Evolutionary conservation across 768 basidiomycete species (phyloP), one percentile per base, ranked within the genome.

Genomic region (Astraeus odoratus): DNA sequence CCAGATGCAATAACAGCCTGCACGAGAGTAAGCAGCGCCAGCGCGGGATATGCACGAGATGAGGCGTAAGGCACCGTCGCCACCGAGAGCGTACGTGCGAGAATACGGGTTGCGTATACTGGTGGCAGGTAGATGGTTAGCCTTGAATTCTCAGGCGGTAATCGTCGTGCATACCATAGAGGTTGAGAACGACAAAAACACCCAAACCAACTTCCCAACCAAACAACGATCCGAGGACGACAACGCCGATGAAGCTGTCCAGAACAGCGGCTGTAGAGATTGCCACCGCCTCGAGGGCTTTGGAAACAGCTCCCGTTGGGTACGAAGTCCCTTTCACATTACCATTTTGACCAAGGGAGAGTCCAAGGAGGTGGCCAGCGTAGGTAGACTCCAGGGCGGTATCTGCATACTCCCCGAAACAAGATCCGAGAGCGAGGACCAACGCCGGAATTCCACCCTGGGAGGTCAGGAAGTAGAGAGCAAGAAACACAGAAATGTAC

Each of bases 401-500:
- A 58, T 94, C 89, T 0, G 86, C 88, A 60, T 81, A 87, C 64
- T 91, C 89, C 77, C 91, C 86, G 34, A 98, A 85, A 1, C 91
- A 88, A 2, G 83, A 76, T 86, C 90, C 94, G 3, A 91, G 70
- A 24, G 75, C 74, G 60, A 81, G 77, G 36, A 77, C 77, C 38
- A 90, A 64, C 26, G 83, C 86, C 19, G 75, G 65, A 19, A 95
- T 65, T 20, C 91, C 91, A 19, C 86, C 86, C 43, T 75, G 77
- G 22, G 86, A 81, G 63, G 87, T 78, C 24, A 92, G 62, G 63
- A 88, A 86, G 18, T 83, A 76, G 42, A 94, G 57, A 19, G 66
- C 69, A 24, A 82, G 78, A 53, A 91, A 95, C 7, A 69, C 65
- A 24, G 83, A 69, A 4, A 95, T 69, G 55, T 79, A 76, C 9